Evolutionary conservation across 176 grass and related monocot genomes (phyloP), one percentile per base, ranked within the genome.

Genomic region (Puccinellia tenuiflora): DNA sequence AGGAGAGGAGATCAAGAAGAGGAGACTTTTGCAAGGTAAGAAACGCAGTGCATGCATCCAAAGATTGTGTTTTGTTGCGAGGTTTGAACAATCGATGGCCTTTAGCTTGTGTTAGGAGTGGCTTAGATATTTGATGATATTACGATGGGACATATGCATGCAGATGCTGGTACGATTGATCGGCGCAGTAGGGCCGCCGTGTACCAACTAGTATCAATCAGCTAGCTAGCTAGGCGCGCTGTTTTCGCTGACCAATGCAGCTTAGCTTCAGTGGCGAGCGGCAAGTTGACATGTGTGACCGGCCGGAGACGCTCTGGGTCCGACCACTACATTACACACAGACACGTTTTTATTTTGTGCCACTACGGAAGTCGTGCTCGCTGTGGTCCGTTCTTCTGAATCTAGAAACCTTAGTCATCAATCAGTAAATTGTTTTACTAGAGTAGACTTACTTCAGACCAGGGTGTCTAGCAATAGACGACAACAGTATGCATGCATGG

Each of bases 1-100:
- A 25, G 30, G 9, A 69, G 35, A 60, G 54, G 38, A 5, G 47
- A 43, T 21, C 11, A 6, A 33, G 61, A 16, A 65, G 75, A 84
- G 76, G 57, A 56, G 73, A 24, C 35, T 66, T 40, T 7, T 66
- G 46, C 55, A 34, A 85, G 79, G 74, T 83, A 78, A 64, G 20
- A 7, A 22, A 28, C 11, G n/a, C 25, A 68, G 6, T 46, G 38
- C 28, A 60, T 64, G 60, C 11, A 61, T 63, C 33, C 6, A 48
- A 61, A 57, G 35, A 22, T 42, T 20, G 50, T n/a, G n/a, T n/a
- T n/a, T 7, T 42, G 39, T 42, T 42, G 42, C 42, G 15, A 46
- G 43, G 3, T 46, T 4, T 46, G 15, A 46, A 3, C 43, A 13
- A 39, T 35, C 2, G 2, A 65, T 34, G 30, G 26, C 7, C 14